These are phyloP conservation scores for Mallotus nudiflorus DNA, from an alignment of 345 rosid species.

Conservation along the genomic window DNA sequence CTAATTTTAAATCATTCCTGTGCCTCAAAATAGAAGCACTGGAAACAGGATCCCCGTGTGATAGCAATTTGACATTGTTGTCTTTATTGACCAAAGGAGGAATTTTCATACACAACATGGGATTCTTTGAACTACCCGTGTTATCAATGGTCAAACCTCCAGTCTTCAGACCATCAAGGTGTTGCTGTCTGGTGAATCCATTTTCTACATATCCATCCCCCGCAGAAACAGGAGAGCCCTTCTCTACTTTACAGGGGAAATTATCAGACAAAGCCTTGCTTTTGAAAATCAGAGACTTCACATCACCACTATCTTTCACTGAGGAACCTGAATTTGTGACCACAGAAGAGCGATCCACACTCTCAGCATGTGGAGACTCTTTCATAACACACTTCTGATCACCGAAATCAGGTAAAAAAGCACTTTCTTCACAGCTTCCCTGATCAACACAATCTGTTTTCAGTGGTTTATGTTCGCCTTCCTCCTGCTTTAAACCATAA, in stretches of 20 bases:
- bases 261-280: slow-evolving; percentile 23
- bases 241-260: slow-evolving; percentile 25
- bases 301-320: slow-evolving; percentile 27
- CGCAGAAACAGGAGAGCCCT: slow-evolving; percentile 32
- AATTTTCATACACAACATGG: slow-evolving; percentile 27
- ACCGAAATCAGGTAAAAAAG: slow-evolving; percentile 27
- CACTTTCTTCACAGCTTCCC: slow-evolving; percentile 45
- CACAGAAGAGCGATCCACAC: slow-evolving; percentile 32
- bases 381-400: slow-evolving; percentile 32
- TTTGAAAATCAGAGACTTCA: slow-evolving; percentile 31
- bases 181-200: slow-evolving; percentile 29
- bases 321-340: slow-evolving; percentile 30
- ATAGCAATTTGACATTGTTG: slow-evolving; percentile 39
- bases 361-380: slow-evolving; percentile 30
- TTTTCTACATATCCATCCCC: slow-evolving; percentile 35
- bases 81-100: slow-evolving; percentile 38
- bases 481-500: slow-evolving; percentile 40
- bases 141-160: slow-evolving; percentile 34
- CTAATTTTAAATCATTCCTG: slow-evolving; percentile 56
- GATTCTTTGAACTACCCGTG: slow-evolving; percentile 36
- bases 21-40: slow-evolving; percentile 46
- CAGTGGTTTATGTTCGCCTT: slow-evolving; percentile 34
- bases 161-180: slow-evolving; percentile 28
- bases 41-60: slow-evolving; percentile 27
- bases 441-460: slow-evolving; percentile 47